Evolutionary conservation across 805 yeast genomes (phyloP), one percentile per base, ranked within the genome.

Genomic region (Wickerhamomyces xylosicus): DNA sequence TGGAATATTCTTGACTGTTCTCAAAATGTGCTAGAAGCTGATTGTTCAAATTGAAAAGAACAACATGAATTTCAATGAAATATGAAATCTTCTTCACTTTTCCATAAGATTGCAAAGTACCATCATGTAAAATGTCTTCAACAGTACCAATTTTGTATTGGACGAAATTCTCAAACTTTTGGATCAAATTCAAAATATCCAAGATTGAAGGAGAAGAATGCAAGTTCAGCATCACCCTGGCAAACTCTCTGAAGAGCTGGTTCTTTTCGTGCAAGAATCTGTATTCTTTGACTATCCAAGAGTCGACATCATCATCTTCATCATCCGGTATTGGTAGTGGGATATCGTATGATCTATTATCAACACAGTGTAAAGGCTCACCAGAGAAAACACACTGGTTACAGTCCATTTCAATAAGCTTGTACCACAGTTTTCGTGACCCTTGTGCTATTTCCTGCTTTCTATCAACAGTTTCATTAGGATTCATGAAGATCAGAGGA

Each of bases 11-110:
- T 16, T 47, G 46, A n/a, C n/a, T n/a, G 7, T 39, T 35, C 43
- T 68, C 73, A 41, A 65, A 71, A 43, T 65, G 63, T n/a, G 62
- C 44, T 38, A 59, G 59, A 3, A 74, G 38, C 36, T 62, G 65
- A 29, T 48, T 54, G 38, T 57, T 55, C 11, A 73, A 40, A 9
- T 66, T 50, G 11, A 62, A 44, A 34, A 57, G 44, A 38, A 66
- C 15, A 0, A 48, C 59, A 13, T 61, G 50, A 33, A 57, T 51
- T 34, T 60, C 57, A 31, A 48, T 39, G 17, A 47, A 32, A 35
- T 53, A 53, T 2, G 41, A 34, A 2, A 52, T 45, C 25, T 46
- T 57, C 28, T 53, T 53, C 11, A 46, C 52, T 15, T 47, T 44
- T 2, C 41, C 55, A 17, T 35, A 48, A 13, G 44, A 40, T 14